Base-by-base conservation (phyloP, 306 rosid genomes). In the Gynostemma pentaphyllum region DNA sequence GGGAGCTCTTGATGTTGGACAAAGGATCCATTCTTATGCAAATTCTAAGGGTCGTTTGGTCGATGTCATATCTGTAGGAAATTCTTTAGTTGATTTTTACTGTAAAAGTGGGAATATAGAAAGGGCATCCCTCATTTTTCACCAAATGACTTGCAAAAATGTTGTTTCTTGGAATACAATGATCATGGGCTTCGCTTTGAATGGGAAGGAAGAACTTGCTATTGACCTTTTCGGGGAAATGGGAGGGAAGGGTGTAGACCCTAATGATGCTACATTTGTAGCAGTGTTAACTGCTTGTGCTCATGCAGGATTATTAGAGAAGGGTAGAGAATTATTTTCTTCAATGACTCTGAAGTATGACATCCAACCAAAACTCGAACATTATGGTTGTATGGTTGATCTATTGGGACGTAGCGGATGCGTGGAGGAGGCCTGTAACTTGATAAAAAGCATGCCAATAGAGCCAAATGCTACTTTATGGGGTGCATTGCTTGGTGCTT, bases 401-500 rank as follows among this genome's bases (percentile, higher is more conserved):
- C 65, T 86, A 66, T 84, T 88, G 46, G 92, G 98, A 50, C 83
- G 87, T 47, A 75, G 74, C 48, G 95, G 95, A 45, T 61, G 64
- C 18, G 67, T 79, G 47, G 65, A 74, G 71, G 94, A 82, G 72
- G 94, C 94, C 65, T 67, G 63, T 50, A 89, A 70, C 49, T 56
- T 85, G 83, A 86, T 92, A 41, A 77, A 41, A 70, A 86, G 76
- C 77, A 85, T 84, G 94, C 80, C 87, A 16, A 24, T 82, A 77
- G 72, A 73, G 60, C 92, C 94, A 62, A 86, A 76, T 76, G 92
- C 92, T 56, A 79, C 88, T 18, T 51, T 88, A 66, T 88, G 92
- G 96, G 90, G 96, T 55, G 81, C 98, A 0, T 70, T 92, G 71
- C 95, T 92, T 1, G 53, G 96, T 54, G 88, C 94, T 62, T 92